phyloP scores from a whole-genome alignment of 164 flowering plant genomes.

The Kalanchoe fedtschenkoi region DNA sequence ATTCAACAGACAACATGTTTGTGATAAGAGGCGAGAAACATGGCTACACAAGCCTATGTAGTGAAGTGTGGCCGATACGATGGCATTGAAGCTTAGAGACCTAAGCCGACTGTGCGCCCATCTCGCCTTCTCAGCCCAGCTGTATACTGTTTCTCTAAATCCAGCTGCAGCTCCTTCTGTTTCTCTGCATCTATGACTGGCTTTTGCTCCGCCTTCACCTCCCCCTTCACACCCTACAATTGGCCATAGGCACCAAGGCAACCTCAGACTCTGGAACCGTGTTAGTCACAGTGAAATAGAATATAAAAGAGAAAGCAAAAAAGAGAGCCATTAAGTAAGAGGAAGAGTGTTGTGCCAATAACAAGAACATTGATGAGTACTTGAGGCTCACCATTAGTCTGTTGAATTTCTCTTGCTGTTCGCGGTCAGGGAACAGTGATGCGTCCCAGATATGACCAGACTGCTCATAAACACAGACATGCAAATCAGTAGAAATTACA shows the following conservation, averaged over 20 bases:
- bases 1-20: no score
- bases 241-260: conserved; percentile 93
- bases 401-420: conserved; percentile 89
- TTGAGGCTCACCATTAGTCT: conserved; percentile 85
- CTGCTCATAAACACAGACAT: conserved; percentile 22
- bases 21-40: no score
- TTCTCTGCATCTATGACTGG: conserved; percentile 44
- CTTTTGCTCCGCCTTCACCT: conserved; percentile 34
- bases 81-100: conserved; percentile 49
- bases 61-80: no score
- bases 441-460: conserved; percentile 63
- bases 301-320: no score
- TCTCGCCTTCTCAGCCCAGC: conserved; percentile 90
- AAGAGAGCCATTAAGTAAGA: no score
- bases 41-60: background rate
- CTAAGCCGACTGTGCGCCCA: conserved; percentile 94
- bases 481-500: conserved; percentile 5
- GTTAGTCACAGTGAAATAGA: conserved; percentile 61
- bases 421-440: conserved; percentile 64
- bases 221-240: conserved; percentile 99
- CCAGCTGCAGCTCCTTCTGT: conserved; percentile 68
- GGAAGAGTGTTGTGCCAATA: no score
- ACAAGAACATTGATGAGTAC: background rate
- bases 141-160: conserved; percentile 92
- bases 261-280: conserved; percentile 94